Conservation (phyloP, 495 filamentous ascomycete genomes). For the Aspergillus ellipticus region DNA sequence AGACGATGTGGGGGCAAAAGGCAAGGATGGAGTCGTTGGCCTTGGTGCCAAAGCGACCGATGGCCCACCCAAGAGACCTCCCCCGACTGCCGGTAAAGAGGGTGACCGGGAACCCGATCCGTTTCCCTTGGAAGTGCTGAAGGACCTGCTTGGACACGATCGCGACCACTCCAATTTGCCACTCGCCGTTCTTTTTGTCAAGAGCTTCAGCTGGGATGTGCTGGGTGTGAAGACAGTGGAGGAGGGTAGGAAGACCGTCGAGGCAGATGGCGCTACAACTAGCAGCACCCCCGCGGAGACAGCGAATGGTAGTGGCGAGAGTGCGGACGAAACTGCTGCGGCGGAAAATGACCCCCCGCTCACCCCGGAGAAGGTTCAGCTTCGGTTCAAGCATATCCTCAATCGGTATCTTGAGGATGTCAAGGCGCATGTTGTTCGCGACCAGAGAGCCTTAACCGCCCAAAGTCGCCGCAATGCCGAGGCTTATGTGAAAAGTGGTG, state of each 20-base stretch:
- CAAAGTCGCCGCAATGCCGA: conserved; percentile 95
- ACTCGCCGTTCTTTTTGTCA: conserved; percentile 89
- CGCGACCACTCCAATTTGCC: conserved; percentile 88
- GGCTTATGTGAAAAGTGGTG: conserved; percentile 96
- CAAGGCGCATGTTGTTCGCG: conserved; percentile 79
- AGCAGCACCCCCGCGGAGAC: conserved; percentile 41
- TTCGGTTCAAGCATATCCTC: conserved; percentile 84
- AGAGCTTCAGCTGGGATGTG: conserved; percentile 94
- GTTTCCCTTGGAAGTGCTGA: conserved; percentile 92
- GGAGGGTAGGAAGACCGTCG: conserved; percentile 78
- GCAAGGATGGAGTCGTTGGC: conserved; percentile 54
- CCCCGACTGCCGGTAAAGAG: conserved; percentile 27
- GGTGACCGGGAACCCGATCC: conserved; percentile 60
- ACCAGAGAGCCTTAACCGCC: conserved; percentile 77
- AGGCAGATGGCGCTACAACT: conserved; percentile 75
- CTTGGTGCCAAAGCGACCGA: conserved; percentile 51
- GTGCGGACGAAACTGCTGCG: conserved; percentile 33
- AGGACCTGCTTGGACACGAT: conserved; percentile 91
- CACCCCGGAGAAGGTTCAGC: conserved; percentile 68
- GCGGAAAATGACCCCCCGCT: conserved; percentile 65
- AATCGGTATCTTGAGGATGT: conserved; percentile 91
- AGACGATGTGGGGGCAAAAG: conserved; percentile 71
- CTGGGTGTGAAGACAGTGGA: conserved; percentile 68
- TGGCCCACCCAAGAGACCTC: conserved; percentile 42
- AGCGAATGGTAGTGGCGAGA: conserved; percentile 38